Percentiles rank a stretch among this genome's conserved stretches.
These are phyloP conservation scores for Coemansia sp. DNA, from an alignment of 192 early-diverging fungal species.

Conservation along the genomic window DNA sequence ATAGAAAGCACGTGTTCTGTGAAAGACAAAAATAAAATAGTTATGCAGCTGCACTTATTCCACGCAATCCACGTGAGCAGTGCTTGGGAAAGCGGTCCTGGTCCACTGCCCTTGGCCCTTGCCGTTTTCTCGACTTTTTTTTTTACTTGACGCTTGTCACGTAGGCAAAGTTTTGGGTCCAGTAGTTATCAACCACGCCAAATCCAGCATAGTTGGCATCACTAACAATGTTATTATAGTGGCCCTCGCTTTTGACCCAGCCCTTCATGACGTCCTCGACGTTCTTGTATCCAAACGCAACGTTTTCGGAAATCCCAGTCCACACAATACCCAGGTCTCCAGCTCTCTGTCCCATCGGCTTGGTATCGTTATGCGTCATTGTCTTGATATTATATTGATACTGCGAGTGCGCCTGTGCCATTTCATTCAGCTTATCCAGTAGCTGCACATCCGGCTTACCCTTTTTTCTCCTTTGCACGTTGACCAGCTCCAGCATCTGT, in stretches of 20 bases:
- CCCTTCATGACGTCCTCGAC: slow-evolving; percentile 16
- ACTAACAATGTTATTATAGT: slow-evolving; percentile 38
- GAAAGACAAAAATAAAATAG: no score
- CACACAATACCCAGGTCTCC: slow-evolving; percentile 8
- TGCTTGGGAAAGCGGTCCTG: no score
- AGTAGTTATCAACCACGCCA: slow-evolving; percentile 21
- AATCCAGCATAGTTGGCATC: slow-evolving; percentile 25
- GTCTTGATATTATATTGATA: slow-evolving; percentile 18
- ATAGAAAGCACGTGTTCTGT: no score
- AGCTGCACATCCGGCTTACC: slow-evolving; percentile 10
- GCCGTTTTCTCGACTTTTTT: no score
- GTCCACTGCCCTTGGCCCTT: no score
- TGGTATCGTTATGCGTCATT: slow-evolving; percentile 34
- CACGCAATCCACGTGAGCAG: no score
- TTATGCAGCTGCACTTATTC: no score
- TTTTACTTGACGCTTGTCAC: no score
- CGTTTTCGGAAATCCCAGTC: slow-evolving; percentile 33
- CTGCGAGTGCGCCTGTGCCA: slow-evolving; percentile 31
- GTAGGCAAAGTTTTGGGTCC: slow-evolving; percentile 35
- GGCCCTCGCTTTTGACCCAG: slow-evolving; percentile 33
- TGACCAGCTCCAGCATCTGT: slow-evolving; percentile 29
- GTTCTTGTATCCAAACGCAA: slow-evolving; percentile 14
- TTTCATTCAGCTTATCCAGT: slow-evolving; percentile 1
- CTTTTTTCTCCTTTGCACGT: slow-evolving; percentile 13
- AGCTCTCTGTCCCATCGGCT: slow-evolving; percentile 9